Conservation (phyloP, 768 basidiomycete species). For the Dioszegia crocea region DNA sequence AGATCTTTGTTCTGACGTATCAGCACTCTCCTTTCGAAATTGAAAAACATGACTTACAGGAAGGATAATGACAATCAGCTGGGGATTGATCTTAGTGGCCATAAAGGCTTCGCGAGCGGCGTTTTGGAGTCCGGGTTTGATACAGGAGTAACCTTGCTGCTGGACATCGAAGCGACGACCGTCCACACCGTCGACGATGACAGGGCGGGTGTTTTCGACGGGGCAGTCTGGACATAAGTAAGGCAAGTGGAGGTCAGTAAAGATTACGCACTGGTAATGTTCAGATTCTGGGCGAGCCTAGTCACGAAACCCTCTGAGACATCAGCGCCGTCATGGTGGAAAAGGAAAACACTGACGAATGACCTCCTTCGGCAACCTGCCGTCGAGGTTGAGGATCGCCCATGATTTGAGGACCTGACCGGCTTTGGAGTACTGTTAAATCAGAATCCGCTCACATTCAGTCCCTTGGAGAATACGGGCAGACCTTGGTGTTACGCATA, state of each 20-base stretch:
- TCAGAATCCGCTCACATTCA: neutral
- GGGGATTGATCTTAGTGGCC: constrained; percentile 28
- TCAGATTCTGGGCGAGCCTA: neutral
- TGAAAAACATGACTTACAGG: constrained; percentile 23
- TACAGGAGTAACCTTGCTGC: constrained; percentile 4
- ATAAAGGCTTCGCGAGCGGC: constrained; percentile 28
- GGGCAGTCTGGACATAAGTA: constrained; percentile 2
- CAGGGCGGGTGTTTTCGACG: neutral
- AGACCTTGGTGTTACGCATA: constrained; percentile 34
- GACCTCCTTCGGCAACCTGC: neutral
- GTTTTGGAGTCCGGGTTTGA: constrained; percentile 9
- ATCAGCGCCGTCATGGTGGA: neutral
- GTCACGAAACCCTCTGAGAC: constrained; percentile 1
- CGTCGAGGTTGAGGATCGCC: constrained; percentile 27
- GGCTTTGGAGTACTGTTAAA: constrained; percentile 13
- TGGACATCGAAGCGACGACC: neutral
- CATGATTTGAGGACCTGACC: constrained; percentile 25
- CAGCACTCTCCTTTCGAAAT: neutral
- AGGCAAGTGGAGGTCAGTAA: neutral
- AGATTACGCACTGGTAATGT: neutral
- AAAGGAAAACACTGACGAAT: neutral
- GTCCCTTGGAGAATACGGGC: neutral
- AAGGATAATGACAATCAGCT: constrained; percentile 40
- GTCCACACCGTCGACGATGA: neutral
- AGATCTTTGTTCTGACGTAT: constrained; percentile 26